Base-by-base conservation (phyloP, 192 early-diverging fungal genomes). In the Backusella tarrabulga region DNA sequence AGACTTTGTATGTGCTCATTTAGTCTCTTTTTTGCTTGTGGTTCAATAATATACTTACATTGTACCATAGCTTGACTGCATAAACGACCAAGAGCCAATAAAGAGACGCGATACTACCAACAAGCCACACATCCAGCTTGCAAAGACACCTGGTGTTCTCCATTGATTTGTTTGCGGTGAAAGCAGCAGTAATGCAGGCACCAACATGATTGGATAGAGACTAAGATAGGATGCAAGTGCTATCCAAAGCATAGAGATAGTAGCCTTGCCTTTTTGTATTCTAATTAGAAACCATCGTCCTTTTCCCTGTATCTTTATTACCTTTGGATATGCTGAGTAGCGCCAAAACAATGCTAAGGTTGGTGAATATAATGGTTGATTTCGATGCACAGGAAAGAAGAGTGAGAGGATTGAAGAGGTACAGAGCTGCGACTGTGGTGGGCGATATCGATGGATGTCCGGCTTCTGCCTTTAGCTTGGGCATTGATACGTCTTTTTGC, bases 331-430 rank as follows among this genome's bases (percentile, higher is more conserved):
- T 35, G 40, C 36, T 68, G 67, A 40, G 38, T 14, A 98, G 78
- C 4, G 90, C 89, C n/a, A 87, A 76, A n/a, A 93, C 86, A n/a
- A 95, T 82, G 5, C 93, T 88, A 11, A 94, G 75, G 73, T 93
- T 92, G 34, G 89, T 94, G 76, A 97, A 94, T 11, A 92, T 50
- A 21, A 92, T 83, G 0, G 96, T 95, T 3, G 94, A 94, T 67
- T 83, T 88, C 17, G 91, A 89, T 54, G 97, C 76, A 75, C 92
- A 92, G 34, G 94, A 91, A 8, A 87, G 82, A 35, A 99, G 83
- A 6, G 91, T 93, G 36, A 91, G 88, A 40, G 97, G 97, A 80
- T 97, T 97, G 80, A 97, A 91, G 19, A 99, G 81, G 82, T 92
- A 96, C 11, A 83, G 36, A 7, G 71, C 72, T 40, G 76, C 78